Evolutionary conservation across 805 yeast genomes (phyloP).

Genomic region (Candida jianshihensis): DNA sequence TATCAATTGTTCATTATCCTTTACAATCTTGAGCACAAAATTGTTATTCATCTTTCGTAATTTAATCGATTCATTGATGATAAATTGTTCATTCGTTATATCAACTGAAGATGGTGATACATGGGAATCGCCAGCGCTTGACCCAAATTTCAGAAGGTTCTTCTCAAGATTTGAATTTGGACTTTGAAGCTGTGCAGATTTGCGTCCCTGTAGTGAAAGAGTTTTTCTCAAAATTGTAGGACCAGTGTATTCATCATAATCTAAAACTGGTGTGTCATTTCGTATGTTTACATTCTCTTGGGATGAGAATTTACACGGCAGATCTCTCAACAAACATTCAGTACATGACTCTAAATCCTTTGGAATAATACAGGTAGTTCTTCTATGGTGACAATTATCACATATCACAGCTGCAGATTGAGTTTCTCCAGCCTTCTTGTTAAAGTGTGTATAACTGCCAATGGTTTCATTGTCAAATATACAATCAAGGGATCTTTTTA

Average conservation of each 20-base stretch:
- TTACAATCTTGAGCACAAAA: constrained; percentile 18
- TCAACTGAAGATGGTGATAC: constrained; percentile 6
- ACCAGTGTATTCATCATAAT: constrained; percentile 22
- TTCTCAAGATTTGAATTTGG: constrained; percentile 21
- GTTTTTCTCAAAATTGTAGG: constrained; percentile 24
- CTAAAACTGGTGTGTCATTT: constrained; percentile 20
- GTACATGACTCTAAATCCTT: constrained; percentile 7
- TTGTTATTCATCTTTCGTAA: constrained; percentile 20
- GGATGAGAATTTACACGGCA: constrained; percentile 20
- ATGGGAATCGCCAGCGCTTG: neutral
- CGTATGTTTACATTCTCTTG: constrained; percentile 13
- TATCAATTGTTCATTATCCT: constrained; percentile 21
- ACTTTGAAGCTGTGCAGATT: constrained; percentile 21
- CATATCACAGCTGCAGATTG: neutral
- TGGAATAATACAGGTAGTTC: constrained; percentile 12
- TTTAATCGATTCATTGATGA: constrained; percentile 8
- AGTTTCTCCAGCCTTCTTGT: neutral
- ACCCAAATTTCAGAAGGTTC: constrained; percentile 13
- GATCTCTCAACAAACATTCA: constrained; percentile 16
- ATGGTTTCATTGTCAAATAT: constrained; percentile 12
- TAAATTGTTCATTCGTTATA: constrained; percentile 13
- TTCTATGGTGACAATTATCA: constrained; percentile 8
- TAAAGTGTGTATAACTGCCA: neutral
- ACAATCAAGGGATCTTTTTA: constrained; percentile 24
- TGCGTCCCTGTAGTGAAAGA: constrained; percentile 22